Evolutionary conservation across 2,329 filamentous ascomycete genomes (phyloP).

Genomic region (Cladosporium austrohemisphaericum): DNA sequence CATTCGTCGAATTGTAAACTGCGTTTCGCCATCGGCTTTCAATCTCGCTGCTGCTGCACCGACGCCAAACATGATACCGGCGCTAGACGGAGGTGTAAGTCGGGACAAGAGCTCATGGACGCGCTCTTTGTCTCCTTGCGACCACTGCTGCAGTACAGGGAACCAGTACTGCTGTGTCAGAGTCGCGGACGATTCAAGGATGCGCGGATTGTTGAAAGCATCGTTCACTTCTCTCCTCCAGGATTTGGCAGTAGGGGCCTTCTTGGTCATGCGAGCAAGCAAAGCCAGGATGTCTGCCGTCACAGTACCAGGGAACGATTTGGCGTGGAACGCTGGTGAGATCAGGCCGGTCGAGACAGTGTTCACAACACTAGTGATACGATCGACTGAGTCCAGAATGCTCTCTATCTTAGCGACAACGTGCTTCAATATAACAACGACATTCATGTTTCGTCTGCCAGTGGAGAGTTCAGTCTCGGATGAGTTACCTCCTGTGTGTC

Average conservation of each 20-base stretch:
- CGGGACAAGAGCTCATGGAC: slow-evolving; percentile 76
- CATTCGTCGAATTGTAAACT: slow-evolving; percentile 81
- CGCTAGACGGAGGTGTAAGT: slow-evolving; percentile 79
- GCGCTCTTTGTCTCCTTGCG: slow-evolving; percentile 79
- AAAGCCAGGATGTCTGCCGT: slow-evolving; percentile 67
- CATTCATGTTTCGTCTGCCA: slow-evolving; percentile 45
- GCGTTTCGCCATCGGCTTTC: slow-evolving; percentile 91
- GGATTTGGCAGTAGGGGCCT: slow-evolving; percentile 76
- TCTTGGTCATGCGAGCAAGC: slow-evolving; percentile 69
- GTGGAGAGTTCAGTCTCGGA: slow-evolving; percentile 5
- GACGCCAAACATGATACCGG: slow-evolving; percentile 97
- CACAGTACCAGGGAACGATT: slow-evolving; percentile 81
- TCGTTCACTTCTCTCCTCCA: slow-evolving; percentile 93
- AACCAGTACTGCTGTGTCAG: slow-evolving; percentile 75
- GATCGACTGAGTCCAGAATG: slow-evolving; percentile 80
- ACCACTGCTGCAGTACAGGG: slow-evolving; percentile 78
- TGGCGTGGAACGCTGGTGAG: slow-evolving; percentile 75
- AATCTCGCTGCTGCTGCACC: slow-evolving; percentile 87
- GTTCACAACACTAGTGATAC: slow-evolving; percentile 71
- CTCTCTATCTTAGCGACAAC: slow-evolving; percentile 78
- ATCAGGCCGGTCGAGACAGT: slow-evolving; percentile 82
- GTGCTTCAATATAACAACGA: slow-evolving; percentile 72
- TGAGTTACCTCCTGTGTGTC: background rate
- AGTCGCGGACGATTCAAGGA: slow-evolving; percentile 68
- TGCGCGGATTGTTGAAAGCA: slow-evolving; percentile 83